Evolutionary conservation across 1,139 yeast genomes (phyloP).

Genomic region (Suhomyces bribrorum): DNA sequence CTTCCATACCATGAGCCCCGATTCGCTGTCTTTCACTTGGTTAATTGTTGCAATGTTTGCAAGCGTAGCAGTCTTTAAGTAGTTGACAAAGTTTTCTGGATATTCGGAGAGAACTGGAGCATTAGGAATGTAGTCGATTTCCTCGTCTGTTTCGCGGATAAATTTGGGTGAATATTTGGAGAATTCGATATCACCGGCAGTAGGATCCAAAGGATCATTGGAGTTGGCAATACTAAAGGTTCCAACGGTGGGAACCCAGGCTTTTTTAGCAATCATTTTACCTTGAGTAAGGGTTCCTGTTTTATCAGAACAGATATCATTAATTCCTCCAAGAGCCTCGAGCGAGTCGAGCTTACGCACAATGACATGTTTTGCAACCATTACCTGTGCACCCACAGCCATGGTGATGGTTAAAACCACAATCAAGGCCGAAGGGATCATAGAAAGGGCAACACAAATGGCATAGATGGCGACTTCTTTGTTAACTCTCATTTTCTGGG

Average conservation of each 20-base stretch:
- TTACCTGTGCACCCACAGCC: slow-evolving; percentile 50
- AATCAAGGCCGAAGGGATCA: slow-evolving; percentile 58
- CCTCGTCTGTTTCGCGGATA: slow-evolving; percentile 33
- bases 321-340: slow-evolving; percentile 54
- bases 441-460: slow-evolving; percentile 50
- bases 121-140: slow-evolving; percentile 26
- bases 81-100: slow-evolving; percentile 19
- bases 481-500: slow-evolving; percentile 38
- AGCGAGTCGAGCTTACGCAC: slow-evolving; percentile 47
- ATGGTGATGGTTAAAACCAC: slow-evolving; percentile 55
- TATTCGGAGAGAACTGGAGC: slow-evolving; percentile 8
- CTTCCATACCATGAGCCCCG: slow-evolving; percentile 34
- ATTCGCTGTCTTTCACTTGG: slow-evolving; percentile 25
- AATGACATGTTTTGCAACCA: slow-evolving; percentile 47
- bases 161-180: slow-evolving; percentile 25
- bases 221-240: slow-evolving; percentile 34
- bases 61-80: slow-evolving; percentile 34
- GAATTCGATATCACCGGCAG: slow-evolving; percentile 30
- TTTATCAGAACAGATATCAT: slow-evolving; percentile 54
- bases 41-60: slow-evolving; percentile 37
- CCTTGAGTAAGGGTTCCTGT: slow-evolving; percentile 57
- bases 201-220: slow-evolving; percentile 46
- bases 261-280: slow-evolving; percentile 46
- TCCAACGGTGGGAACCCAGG: slow-evolving; percentile 39
- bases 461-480: slow-evolving; percentile 45